Base-by-base conservation (phyloP, 75 land plant species). In the Cunninghamia lanceolata region DNA sequence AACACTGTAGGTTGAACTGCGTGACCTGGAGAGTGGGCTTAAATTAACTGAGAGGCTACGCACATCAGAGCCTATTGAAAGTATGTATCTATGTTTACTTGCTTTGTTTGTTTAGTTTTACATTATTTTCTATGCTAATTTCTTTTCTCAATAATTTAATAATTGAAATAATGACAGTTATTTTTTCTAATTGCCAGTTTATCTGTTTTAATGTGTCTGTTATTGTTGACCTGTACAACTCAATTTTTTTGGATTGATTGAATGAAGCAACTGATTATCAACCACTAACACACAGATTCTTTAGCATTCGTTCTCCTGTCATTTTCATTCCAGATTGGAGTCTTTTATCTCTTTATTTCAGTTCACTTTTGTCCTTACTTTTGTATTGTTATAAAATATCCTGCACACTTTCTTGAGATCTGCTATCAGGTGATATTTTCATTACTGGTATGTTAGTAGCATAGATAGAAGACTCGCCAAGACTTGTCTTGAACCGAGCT, bases 1-100 rank as follows among this genome's bases (percentile, higher is more conserved):
- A 77, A 43, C 39, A 19, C 63, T 38, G 36, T 89, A 96, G 99
- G 94, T 96, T 38, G 96, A 95, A 86, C 94, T 98, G 52, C 94
- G 96, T 71, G 99, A 96, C 88, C 79, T 98, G 88, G 94, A 94
- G 30, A 96, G 85, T 89, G 99, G 99, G 39, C 92, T 90, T 86
- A 98, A 98, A 91, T 85, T 88, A 77, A 91, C 85, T 84, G 95
- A 96, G 87, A 93, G 95, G 85, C 88, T 98, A 81, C 96, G 98
- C 5, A 96, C 96, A 32, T 95, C 96, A 86, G 99, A 98, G 83
- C 83, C 98, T 68, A 86, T 98, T 86, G 99, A 98, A 85, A 92
- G 98, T 96, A 92, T 77, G 98, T 52, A 53, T 75, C 46, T 78
- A 43, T 28, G 42, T 70, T 8, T 36, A 85, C 7, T 25, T 78